Evolutionary conservation across 177 flowering plant species (phyloP), one percentile per base, ranked within the genome.

Genomic region (Vitis hybrid): DNA sequence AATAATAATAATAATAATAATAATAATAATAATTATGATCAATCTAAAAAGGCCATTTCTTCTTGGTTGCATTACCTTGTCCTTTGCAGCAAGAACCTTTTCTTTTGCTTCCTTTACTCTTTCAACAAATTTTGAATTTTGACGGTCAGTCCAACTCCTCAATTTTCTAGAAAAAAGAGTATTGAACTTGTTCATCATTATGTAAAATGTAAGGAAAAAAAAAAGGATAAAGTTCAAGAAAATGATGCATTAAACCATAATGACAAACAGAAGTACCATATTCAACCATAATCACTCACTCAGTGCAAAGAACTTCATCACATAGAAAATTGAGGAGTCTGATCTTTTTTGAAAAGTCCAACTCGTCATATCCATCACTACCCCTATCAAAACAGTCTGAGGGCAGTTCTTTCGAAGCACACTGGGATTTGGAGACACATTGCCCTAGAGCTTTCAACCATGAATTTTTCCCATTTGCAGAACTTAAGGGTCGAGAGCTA

Each of bases 261-360:
- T 31, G 56, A 59, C 56, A 63, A 34, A 34, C 5, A 34, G 2
- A 34, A 34, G 39, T 22, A 34, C 6, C 39, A 34, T 34, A 34
- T 5, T 34, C 2, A 39, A 34, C 9, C 13, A 34, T 16, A 26
- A 15, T 31, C 19, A 78, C 89, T 77, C 84, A 93, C 98, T 16
- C 68, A 4, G 95, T 88, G 69, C 80, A 74, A 76, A 93, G 89
- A 73, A 79, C 75, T 73, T 93, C 93, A 76, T 91, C 93, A 64
- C 98, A 91, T 18, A 93, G 76, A 67, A 83, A 81, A 68, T 79
- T 90, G 76, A 93, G 72, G 13, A 93, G 70, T 59, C 73, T 88
- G 57, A 91, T 85, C 79, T 86, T 91, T 64, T 68, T 59, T n/a
- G 88, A 84, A 50, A 75, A 45, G 49, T 78, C 80, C 65, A 88